Evolutionary conservation across 208 protist genomes (phyloP).

Genomic region (Crithidia thermophila): DNA sequence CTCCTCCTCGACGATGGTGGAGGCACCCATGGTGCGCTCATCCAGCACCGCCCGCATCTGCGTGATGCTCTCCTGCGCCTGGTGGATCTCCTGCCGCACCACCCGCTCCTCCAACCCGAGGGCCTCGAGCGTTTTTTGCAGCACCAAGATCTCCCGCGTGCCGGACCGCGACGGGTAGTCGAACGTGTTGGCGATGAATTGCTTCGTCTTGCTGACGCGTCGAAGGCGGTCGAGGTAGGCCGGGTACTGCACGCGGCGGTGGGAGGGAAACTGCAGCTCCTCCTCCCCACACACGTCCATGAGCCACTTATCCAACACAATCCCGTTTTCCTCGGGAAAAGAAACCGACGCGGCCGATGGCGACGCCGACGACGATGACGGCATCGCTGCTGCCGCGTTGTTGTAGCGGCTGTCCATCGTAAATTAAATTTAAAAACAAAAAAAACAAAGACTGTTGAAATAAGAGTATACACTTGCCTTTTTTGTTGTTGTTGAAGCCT

Average conservation of each 20-base stretch:
- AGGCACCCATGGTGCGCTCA: constrained; percentile 37
- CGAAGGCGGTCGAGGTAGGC: constrained; percentile 39
- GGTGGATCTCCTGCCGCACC: constrained; percentile 12
- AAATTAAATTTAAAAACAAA: too few species aligned
- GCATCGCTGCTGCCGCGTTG: background rate
- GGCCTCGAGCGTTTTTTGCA: constrained; percentile 48
- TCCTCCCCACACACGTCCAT: constrained; percentile 60
- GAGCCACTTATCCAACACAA: constrained; percentile 68
- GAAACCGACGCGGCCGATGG: background rate
- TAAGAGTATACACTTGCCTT: too few species aligned
- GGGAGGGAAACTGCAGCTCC: constrained; percentile 55
- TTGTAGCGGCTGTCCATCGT: constrained; percentile 1
- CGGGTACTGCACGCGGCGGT: constrained; percentile 44
- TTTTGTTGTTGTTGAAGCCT: too few species aligned
- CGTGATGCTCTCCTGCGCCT: constrained; percentile 25
- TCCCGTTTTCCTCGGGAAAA: constrained; percentile 48
- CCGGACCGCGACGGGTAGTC: constrained; percentile 52
- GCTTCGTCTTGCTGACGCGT: constrained; percentile 18
- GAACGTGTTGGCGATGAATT: constrained; percentile 50
- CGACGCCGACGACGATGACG: background rate
- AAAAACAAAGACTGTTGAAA: too few species aligned
- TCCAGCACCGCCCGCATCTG: constrained; percentile 37
- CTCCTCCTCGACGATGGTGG: constrained; percentile 21
- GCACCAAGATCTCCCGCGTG: constrained; percentile 51
- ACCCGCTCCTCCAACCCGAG: constrained; percentile 30